These are phyloP conservation scores for Hypoxylon sp. DNA, from an alignment of 2,329 filamentous ascomycete genomes.

Conservation along the genomic window DNA sequence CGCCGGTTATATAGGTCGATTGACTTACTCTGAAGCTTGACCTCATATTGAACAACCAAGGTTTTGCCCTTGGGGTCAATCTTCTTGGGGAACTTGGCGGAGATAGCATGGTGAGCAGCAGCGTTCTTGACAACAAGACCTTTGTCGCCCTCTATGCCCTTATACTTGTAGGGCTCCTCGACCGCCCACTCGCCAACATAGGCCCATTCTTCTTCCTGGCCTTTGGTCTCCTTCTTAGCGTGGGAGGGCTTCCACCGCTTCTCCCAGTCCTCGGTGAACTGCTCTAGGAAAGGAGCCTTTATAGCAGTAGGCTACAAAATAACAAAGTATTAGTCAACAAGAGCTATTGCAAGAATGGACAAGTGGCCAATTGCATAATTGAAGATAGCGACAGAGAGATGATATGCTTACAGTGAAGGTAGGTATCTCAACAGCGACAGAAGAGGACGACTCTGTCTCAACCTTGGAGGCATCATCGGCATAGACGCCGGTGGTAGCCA, in stretches of 20 bases:
- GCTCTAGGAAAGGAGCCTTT: conserved; percentile 96
- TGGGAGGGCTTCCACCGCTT: conserved; percentile 93
- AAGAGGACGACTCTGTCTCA: conserved; percentile 67
- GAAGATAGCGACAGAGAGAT: not conserved
- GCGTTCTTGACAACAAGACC: conserved; percentile 98
- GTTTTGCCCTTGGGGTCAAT: conserved; percentile 98
- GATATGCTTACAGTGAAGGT: conserved; percentile 84
- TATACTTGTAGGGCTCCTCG: conserved; percentile 91
- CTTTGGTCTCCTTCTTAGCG: conserved; percentile 90
- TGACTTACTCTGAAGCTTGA: conserved; percentile 96
- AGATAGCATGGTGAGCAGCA: conserved; percentile 98
- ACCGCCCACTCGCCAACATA: conserved; percentile 98
- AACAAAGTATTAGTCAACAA: conserved; percentile 25
- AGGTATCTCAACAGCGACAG: conserved; percentile 76
- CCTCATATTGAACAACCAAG: conserved; percentile 98
- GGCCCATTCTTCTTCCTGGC: conserved; percentile 94
- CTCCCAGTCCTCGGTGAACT: conserved; percentile 98
- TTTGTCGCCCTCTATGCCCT: conserved; percentile 95
- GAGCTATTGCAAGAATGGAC: conserved; percentile 9
- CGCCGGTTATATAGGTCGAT: conserved; percentile 3
- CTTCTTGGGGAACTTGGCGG: conserved; percentile 96
- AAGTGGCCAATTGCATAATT: conserved; percentile 14
- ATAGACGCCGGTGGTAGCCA: conserved; percentile 78
- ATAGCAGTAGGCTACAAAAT: conserved; percentile 81
- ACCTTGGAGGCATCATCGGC: conserved; percentile 74